Percentiles rank a stretch among this genome's conserved stretches.
phyloP scores from a whole-genome alignment of 2,329 filamentous ascomycete genomes.

The Colletotrichum spaethianum region DNA sequence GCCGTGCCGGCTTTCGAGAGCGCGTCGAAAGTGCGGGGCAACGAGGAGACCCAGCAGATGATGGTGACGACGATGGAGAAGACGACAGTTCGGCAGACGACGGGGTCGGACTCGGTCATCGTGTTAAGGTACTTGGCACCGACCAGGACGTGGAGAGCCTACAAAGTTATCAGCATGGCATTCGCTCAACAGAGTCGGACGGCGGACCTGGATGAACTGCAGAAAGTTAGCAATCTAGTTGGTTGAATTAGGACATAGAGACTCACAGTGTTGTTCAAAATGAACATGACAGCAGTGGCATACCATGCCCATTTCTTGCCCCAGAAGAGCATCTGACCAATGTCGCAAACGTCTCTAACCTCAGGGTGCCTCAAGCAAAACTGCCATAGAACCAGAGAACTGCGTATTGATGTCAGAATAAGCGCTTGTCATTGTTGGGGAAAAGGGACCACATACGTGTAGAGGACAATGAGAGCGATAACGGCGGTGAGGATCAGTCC shows the following conservation, averaged over 20 bases:
- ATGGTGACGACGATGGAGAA: constrained; percentile 83
- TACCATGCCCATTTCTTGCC: constrained; percentile 81
- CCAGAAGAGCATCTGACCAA: constrained; percentile 96
- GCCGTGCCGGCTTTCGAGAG: constrained; percentile 84
- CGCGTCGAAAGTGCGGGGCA: constrained; percentile 87
- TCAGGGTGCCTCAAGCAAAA: constrained; percentile 94
- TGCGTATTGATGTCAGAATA: constrained; percentile 39
- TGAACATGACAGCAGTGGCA: constrained; percentile 85
- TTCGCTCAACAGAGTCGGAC: neutral
- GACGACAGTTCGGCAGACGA: constrained; percentile 81
- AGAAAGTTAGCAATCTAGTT: neutral
- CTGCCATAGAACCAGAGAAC: constrained; percentile 72
- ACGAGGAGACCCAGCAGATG: constrained; percentile 82
- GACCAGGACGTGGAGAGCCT: constrained; percentile 85
- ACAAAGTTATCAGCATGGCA: constrained; percentile 46
- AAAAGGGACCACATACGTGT: constrained; percentile 66
- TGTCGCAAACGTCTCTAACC: constrained; percentile 92
- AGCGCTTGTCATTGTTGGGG: neutral
- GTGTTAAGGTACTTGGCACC: constrained; percentile 93
- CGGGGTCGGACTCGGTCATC: constrained; percentile 78
- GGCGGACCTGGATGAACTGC: constrained; percentile 34
- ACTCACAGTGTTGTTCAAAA: constrained; percentile 84
- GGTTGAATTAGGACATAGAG: neutral
- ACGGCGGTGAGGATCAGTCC: constrained; percentile 85
- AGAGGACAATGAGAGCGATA: constrained; percentile 83